Percentiles rank a stretch among this genome's conserved stretches.
Evolutionary conservation across 1,284 basidiomycete species (phyloP).

Genomic region (Ceratobasidium sp.): DNA sequence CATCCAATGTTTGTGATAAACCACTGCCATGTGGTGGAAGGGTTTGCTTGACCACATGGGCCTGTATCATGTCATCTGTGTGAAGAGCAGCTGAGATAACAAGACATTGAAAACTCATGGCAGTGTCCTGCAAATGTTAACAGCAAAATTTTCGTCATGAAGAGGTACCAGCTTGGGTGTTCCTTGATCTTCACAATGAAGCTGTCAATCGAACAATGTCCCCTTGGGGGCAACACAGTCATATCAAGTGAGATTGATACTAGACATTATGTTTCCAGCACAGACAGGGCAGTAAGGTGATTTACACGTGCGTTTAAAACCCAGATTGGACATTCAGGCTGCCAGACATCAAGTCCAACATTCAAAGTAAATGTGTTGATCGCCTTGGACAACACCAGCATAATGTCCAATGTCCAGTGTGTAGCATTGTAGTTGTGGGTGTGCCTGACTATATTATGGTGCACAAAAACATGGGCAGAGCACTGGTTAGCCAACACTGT

Average conservation of each 20-base stretch:
- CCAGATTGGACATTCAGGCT: conserved; percentile 52
- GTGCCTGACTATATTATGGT: conserved; percentile 58
- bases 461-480: conserved; percentile 55
- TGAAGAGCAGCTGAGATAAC: background rate
- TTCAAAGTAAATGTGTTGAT: conserved; percentile 62
- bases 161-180: conserved; percentile 56
- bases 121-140: conserved; percentile 60
- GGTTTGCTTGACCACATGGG: conserved; percentile 16
- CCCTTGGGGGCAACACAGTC: conserved; percentile 52
- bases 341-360: conserved; percentile 58
- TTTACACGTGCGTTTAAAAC: conserved; percentile 55
- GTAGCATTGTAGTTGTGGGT: conserved; percentile 57
- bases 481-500: background rate
- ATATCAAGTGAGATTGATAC: conserved; percentile 40
- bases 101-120: conserved; percentile 54
- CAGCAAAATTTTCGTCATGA: conserved; percentile 57
- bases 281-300: conserved; percentile 50
- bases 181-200: conserved; percentile 54
- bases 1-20: background rate
- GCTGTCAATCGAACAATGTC: conserved; percentile 52
- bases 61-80: background rate
- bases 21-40: conserved; percentile 23
- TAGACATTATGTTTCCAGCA: background rate
- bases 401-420: conserved; percentile 58
- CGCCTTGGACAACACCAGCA: conserved; percentile 57